Evolutionary conservation across 768 basidiomycete species (phyloP).

Genomic region (Tricholoma saponaceum): DNA sequence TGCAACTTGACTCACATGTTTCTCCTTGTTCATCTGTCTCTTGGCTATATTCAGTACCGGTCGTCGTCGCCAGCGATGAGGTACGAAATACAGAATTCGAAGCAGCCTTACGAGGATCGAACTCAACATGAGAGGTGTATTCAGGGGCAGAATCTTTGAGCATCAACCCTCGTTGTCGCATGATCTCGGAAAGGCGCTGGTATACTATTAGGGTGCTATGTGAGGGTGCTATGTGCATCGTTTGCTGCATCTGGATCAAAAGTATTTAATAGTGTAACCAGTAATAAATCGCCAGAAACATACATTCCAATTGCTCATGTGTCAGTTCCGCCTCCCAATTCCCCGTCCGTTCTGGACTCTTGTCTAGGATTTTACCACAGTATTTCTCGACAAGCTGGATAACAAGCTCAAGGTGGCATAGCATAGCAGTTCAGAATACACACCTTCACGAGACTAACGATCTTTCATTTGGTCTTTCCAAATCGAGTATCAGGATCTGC

Average conservation of each 20-base stretch:
- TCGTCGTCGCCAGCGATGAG: not conserved
- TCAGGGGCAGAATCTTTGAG: conserved; percentile 8
- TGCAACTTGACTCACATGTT: conserved; percentile 63
- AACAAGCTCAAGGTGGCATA: not conserved
- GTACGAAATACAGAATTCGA: not conserved
- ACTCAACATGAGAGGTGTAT: conserved; percentile 6
- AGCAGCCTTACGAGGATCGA: not conserved
- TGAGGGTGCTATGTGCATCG: no score
- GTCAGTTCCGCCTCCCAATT: conserved; percentile 32
- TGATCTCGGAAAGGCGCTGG: no score
- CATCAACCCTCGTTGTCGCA: conserved; percentile 20
- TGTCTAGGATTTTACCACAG: conserved; percentile 25
- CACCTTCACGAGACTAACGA: conserved; percentile 31
- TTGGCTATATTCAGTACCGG: not conserved
- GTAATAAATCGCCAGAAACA: not conserved
- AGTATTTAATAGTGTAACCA: not conserved
- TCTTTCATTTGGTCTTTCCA: conserved; percentile 18
- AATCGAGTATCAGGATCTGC: conserved; percentile 21
- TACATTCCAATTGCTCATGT: conserved; percentile 24
- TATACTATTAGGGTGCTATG: no score
- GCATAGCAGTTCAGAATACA: not conserved
- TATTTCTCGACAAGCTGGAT: conserved; percentile 28
- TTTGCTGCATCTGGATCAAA: conserved; percentile 26
- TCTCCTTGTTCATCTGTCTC: conserved; percentile 61
- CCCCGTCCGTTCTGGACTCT: conserved; percentile 24